Percentiles rank a stretch among this genome's conserved stretches.
These are phyloP conservation scores for Porcisia deanei DNA, from an alignment of 208 protist genomes.

Conservation along the genomic window DNA sequence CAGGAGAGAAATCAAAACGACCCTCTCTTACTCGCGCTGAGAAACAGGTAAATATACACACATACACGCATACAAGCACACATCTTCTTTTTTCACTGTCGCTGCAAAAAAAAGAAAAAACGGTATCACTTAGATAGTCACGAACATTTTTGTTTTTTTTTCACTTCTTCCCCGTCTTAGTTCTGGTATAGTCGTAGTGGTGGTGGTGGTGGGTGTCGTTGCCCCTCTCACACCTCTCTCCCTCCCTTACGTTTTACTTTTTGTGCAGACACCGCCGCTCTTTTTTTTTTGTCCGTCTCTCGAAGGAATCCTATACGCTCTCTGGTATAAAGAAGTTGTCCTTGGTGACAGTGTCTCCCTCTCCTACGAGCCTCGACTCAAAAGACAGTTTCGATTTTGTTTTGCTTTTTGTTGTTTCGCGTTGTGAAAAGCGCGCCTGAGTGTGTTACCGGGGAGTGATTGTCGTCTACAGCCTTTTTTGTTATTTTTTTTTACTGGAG, in stretches of 20 bases:
- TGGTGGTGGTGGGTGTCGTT: neutral
- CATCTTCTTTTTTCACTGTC: neutral
- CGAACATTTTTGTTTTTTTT: neutral
- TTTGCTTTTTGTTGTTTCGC: neutral
- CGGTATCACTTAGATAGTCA: too few relatives aligned
- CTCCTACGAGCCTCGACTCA: conserved; percentile 2
- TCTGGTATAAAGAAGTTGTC: neutral
- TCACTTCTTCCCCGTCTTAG: neutral
- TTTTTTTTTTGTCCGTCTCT: conserved; percentile 8
- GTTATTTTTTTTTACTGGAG: neutral
- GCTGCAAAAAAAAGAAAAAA: conserved; percentile 8
- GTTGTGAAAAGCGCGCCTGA: neutral
- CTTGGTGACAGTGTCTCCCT: neutral
- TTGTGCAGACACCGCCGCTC: neutral
- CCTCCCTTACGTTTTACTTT: neutral
- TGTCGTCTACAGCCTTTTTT: neutral
- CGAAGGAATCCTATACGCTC: too few relatives aligned
- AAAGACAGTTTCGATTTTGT: conserved; percentile 7
- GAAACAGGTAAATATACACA: neutral
- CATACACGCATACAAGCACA: neutral
- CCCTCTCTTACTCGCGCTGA: neutral
- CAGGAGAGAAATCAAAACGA: neutral
- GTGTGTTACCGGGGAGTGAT: neutral
- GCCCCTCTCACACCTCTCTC: neutral
- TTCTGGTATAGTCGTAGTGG: neutral